Conservation (phyloP, 2,329 filamentous ascomycete genomes). For the Trichoderma koningii region DNA sequence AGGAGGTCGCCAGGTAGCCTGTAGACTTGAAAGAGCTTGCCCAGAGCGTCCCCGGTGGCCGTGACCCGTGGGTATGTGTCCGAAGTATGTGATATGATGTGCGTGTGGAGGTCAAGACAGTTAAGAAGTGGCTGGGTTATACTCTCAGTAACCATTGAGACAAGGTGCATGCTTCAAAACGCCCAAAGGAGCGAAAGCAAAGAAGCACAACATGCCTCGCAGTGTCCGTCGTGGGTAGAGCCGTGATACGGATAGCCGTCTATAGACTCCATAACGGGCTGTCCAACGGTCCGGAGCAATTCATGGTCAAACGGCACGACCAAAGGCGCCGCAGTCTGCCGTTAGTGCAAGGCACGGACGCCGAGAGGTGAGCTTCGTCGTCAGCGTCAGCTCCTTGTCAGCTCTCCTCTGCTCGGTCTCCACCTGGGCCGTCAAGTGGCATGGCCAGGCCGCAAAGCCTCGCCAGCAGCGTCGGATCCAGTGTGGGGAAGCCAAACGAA, state of each 20-base stretch:
- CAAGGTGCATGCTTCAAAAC: conserved; percentile 15
- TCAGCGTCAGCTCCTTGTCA: not conserved
- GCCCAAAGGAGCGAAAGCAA: not conserved
- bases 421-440: not conserved
- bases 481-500: conserved; percentile 15
- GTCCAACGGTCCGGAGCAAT: conserved; percentile 2
- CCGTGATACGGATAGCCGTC: not conserved
- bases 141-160: not conserved
- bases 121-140: not conserved
- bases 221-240: not conserved
- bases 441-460: conserved; percentile 4
- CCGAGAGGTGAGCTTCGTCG: not conserved
- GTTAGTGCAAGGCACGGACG: conserved; percentile 7
- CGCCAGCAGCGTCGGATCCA: conserved; percentile 9
- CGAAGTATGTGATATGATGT: too few relatives aligned
- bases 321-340: conserved; percentile 10
- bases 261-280: not conserved
- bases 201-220: not conserved
- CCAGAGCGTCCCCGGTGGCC: not conserved
- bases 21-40: not conserved
- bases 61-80: not conserved
- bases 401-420: not conserved
- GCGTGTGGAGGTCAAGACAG: not conserved
- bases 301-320: conserved; percentile 5
- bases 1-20: too few relatives aligned